Base-by-base conservation (phyloP, 108 stramenopile genomes). In the Cyclotella sp. region DNA sequence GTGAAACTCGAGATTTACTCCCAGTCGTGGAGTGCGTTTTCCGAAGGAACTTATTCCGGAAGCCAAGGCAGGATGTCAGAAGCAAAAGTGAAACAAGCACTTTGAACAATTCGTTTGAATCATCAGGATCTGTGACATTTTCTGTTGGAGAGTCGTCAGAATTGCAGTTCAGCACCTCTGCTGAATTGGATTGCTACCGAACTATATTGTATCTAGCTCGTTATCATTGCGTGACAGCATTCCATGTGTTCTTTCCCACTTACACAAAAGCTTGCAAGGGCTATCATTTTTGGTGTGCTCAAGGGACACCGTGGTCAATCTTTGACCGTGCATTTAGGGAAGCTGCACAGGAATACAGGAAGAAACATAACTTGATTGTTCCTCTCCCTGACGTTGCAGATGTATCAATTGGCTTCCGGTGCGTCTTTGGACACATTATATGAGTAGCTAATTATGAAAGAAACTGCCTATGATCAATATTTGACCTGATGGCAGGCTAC, bases 261-360 rank as follows among this genome's bases (percentile, higher is more conserved):
- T 68, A 59, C 21, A 66, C 60, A 10, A 90, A 86, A 42, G 83
- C 93, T 43, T 95, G 93, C 76, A 95, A 92, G 63, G 93, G 93
- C 22, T 95, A 91, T 75, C 93, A 95, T 61, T 94, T 90, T 59
- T 94, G 93, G 93, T 79, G 94, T 78, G 87, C 91, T 30, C 83
- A 84, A 55, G 91, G 85, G 14, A 79, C 88, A 16, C 90, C 92
- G 16, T 39, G 89, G 47, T 88, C 92, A 9, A 90, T 95, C 9
- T 95, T 93, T 75, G 94, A 95, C 69, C 86, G 90, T 18, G 77
- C 93, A 27, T 90, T 93, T 73, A 82, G 91, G 39, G 94, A 95
- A 47, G 94, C 89, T 49, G 86, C 86, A 24, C 75, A 86, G 24
- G 70, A 82, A 55, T 78, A 84, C 63, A 62, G 76, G 3, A 78